A percentile compares a stretch with the other conserved stretches of the same genome.
Evolutionary conservation across 176 grass and related monocot species (phyloP).

Genomic region (Leersia perrieri): DNA sequence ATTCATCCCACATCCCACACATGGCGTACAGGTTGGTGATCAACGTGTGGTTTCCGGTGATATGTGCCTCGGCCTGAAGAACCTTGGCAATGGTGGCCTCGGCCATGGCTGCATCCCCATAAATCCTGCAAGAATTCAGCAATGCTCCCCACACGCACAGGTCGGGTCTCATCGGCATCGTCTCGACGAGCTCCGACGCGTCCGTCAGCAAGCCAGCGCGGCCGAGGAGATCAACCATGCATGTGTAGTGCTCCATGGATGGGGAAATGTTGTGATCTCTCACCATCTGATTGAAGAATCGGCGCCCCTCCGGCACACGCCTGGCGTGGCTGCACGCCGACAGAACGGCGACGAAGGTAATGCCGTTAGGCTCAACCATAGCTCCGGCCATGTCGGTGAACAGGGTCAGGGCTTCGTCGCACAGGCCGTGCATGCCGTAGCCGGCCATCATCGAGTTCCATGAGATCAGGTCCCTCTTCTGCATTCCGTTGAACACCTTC

Average conservation of each 20-base stretch:
- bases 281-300: slow-evolving; percentile 53
- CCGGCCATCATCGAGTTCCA: slow-evolving; percentile 65
- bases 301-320: slow-evolving; percentile 42
- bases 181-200: slow-evolving; percentile 27
- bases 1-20: slow-evolving; percentile 57
- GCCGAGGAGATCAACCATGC: slow-evolving; percentile 64
- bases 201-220: slow-evolving; percentile 54
- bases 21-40: slow-evolving; percentile 59
- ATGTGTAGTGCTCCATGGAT: slow-evolving; percentile 64
- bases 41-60: slow-evolving; percentile 51
- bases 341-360: slow-evolving; percentile 47
- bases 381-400: slow-evolving; percentile 31
- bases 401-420: slow-evolving; percentile 42
- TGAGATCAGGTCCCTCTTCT: slow-evolving; percentile 53
- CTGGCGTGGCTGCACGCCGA: slow-evolving; percentile 51
- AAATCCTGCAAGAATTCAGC: slow-evolving; percentile 60
- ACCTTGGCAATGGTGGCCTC: slow-evolving; percentile 35
- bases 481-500: slow-evolving; percentile 38
- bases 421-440: slow-evolving; percentile 52
- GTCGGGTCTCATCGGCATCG: slow-evolving; percentile 49
- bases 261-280: slow-evolving; percentile 30
- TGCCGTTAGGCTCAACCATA: slow-evolving; percentile 26
- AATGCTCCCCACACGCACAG: slow-evolving; percentile 57
- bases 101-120: slow-evolving; percentile 29
- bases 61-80: slow-evolving; percentile 16